Percentiles rank a stretch among this genome's conserved stretches.
Evolutionary conservation across 1,284 basidiomycete genomes (phyloP).

Genomic region (Xerocomus subilludens): DNA sequence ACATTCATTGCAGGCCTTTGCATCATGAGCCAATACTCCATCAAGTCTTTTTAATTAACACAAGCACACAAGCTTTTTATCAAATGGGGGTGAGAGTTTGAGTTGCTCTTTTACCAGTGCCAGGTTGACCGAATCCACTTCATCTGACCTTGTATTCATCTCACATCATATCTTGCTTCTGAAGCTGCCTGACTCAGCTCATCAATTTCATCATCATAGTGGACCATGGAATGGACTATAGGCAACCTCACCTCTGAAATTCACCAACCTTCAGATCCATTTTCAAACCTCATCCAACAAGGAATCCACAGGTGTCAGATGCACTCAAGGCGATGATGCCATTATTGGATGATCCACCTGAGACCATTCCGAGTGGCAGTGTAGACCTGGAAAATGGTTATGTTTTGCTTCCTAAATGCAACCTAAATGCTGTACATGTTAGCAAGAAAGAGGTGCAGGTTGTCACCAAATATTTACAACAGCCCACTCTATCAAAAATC

Average conservation of each 20-base stretch:
- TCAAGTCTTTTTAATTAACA: neutral
- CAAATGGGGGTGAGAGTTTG: neutral
- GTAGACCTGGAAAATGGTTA: neutral
- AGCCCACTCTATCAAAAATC: neutral
- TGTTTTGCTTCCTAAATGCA: neutral
- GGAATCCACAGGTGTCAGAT: neutral
- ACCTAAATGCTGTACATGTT: no score
- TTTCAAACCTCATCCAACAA: slow-evolving; percentile 19
- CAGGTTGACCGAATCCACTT: slow-evolving; percentile 3
- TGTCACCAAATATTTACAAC: no score
- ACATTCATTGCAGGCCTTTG: neutral
- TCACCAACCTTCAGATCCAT: neutral
- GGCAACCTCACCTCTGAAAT: slow-evolving; percentile 29
- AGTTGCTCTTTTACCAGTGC: neutral
- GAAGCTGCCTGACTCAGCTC: neutral
- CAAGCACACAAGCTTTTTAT: neutral
- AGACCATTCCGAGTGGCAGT: neutral
- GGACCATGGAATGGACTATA: slow-evolving; percentile 34
- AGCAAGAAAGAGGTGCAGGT: no score
- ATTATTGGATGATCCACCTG: neutral
- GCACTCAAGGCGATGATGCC: neutral
- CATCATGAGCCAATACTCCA: slow-evolving; percentile 4
- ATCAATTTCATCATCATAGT: slow-evolving; percentile 30
- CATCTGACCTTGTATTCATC: slow-evolving; percentile 10
- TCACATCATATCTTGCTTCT: slow-evolving; percentile 12